Percentiles rank a stretch among this genome's conserved stretches.
Conservation (phyloP, 1,284 basidiomycete species). For the Ceratobasidium sp. region DNA sequence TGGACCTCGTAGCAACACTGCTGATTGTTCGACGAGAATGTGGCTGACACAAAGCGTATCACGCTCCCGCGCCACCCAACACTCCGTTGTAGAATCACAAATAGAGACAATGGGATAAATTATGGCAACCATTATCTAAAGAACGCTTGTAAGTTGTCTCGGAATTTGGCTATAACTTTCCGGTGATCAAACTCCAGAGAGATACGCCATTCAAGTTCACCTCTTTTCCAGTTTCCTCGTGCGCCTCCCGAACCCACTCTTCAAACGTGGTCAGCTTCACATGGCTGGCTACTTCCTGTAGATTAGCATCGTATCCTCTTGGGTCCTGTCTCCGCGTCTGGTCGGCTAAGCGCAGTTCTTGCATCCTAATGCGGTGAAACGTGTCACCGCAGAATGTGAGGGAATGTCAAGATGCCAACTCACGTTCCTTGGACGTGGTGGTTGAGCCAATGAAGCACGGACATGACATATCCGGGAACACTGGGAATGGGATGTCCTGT, state of each 20-base stretch:
- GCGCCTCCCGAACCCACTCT: background rate
- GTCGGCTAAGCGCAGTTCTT: background rate
- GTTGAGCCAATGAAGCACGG: background rate
- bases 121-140: too few species aligned
- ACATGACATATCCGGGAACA: slow-evolving; percentile 50
- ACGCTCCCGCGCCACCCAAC: too few species aligned
- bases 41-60: too few species aligned
- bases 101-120: too few species aligned
- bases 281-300: background rate
- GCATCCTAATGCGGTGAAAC: background rate
- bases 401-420: background rate
- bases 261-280: slow-evolving; percentile 5
- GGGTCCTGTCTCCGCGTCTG: slow-evolving; percentile 1
- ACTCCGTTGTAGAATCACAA: too few species aligned
- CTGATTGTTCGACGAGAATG: too few species aligned
- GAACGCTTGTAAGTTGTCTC: too few species aligned
- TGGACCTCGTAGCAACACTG: background rate
- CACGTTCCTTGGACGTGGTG: background rate
- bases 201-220: background rate
- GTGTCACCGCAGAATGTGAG: background rate
- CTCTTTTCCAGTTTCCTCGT: background rate
- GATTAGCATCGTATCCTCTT: slow-evolving; percentile 18
- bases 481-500: slow-evolving; percentile 53
- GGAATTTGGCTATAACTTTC: too few species aligned
- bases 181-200: slow-evolving; percentile 1